A percentile compares a stretch with the other conserved stretches of the same genome.
These are phyloP conservation scores for Scleroderma bovista DNA, from an alignment of 768 basidiomycete species.

Conservation along the genomic window DNA sequence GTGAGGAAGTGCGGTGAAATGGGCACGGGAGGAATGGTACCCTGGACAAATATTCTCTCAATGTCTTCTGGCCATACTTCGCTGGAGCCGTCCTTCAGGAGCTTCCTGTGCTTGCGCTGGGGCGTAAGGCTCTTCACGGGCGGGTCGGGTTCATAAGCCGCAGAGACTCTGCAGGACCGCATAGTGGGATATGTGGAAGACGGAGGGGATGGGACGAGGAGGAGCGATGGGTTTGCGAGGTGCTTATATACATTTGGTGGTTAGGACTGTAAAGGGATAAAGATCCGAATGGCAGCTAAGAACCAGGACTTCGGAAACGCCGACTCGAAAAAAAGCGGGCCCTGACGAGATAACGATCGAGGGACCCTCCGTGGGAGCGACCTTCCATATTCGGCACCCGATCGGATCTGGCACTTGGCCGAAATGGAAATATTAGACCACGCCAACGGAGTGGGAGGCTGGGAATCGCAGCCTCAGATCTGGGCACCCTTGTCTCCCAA, in stretches of 20 bases:
- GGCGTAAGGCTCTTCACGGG: slow-evolving; percentile 43
- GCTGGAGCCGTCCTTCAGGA: slow-evolving; percentile 71
- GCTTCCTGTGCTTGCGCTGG: slow-evolving; percentile 77
- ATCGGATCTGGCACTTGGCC: neutral
- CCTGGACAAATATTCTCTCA: slow-evolving; percentile 74
- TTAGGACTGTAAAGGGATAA: slow-evolving; percentile 2
- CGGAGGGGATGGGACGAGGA: slow-evolving; percentile 11
- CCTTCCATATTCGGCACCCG: no score
- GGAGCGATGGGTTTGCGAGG: slow-evolving; percentile 13
- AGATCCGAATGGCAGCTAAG: slow-evolving; percentile 15
- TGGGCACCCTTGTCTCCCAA: neutral
- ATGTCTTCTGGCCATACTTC: slow-evolving; percentile 83
- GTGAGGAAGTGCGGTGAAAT: slow-evolving; percentile 3
- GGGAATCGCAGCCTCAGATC: slow-evolving; percentile 4
- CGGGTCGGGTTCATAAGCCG: slow-evolving; percentile 15
- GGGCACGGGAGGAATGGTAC: slow-evolving; percentile 27
- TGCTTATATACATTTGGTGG: slow-evolving; percentile 31
- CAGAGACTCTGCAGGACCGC: slow-evolving; percentile 20
- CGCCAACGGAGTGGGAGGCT: slow-evolving; percentile 37
- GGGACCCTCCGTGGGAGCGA: neutral
- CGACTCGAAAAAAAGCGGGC: slow-evolving; percentile 26
- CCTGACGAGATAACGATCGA: slow-evolving; percentile 29
- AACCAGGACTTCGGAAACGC: slow-evolving; percentile 20
- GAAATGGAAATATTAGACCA: slow-evolving; percentile 48
- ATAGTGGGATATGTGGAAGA: slow-evolving; percentile 9